phyloP scores from a whole-genome alignment of 495 filamentous ascomycete species.

The Penicillium argentinense region DNA sequence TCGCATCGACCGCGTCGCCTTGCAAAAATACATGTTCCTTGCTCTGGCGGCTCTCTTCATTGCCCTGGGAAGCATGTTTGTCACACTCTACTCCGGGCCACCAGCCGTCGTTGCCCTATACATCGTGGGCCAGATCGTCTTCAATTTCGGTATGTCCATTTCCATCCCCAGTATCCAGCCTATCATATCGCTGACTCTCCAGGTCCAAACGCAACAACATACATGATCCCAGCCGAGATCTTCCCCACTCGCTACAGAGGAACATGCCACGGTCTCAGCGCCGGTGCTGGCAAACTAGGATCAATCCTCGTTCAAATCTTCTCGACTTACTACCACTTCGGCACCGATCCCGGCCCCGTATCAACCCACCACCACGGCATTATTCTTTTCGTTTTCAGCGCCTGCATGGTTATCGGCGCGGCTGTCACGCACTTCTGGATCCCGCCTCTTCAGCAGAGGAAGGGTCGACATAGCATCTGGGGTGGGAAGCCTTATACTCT shows the following conservation, averaged over 20 bases:
- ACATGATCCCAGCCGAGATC: slow-evolving; percentile 60
- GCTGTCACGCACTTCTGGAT: slow-evolving; percentile 47
- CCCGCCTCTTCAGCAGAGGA: slow-evolving; percentile 35
- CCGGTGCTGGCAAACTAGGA: slow-evolving; percentile 57
- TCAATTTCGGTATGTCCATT: slow-evolving; percentile 54
- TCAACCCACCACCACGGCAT: slow-evolving; percentile 41
- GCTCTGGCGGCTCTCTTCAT: slow-evolving; percentile 49
- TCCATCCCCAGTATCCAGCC: background rate
- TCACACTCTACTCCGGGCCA: slow-evolving; percentile 37
- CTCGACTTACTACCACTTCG: slow-evolving; percentile 47
- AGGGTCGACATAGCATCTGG: slow-evolving; percentile 31
- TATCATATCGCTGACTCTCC: slow-evolving; percentile 8
- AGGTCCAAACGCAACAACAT: slow-evolving; percentile 60
- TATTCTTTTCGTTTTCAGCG: slow-evolving; percentile 46
- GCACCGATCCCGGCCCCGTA: slow-evolving; percentile 26
- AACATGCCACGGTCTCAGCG: slow-evolving; percentile 57
- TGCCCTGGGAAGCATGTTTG: slow-evolving; percentile 49
- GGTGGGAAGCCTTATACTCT: slow-evolving; percentile 43
- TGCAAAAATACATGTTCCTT: slow-evolving; percentile 51
- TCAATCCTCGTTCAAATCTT: slow-evolving; percentile 57
- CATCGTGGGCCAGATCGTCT: slow-evolving; percentile 59
- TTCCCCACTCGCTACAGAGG: slow-evolving; percentile 62
- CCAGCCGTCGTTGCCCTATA: slow-evolving; percentile 55
- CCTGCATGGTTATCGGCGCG: slow-evolving; percentile 48
- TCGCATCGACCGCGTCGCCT: slow-evolving; percentile 45